phyloP scores from a whole-genome alignment of 208 protist genomes.

The Trichomonas vaginalis region DNA sequence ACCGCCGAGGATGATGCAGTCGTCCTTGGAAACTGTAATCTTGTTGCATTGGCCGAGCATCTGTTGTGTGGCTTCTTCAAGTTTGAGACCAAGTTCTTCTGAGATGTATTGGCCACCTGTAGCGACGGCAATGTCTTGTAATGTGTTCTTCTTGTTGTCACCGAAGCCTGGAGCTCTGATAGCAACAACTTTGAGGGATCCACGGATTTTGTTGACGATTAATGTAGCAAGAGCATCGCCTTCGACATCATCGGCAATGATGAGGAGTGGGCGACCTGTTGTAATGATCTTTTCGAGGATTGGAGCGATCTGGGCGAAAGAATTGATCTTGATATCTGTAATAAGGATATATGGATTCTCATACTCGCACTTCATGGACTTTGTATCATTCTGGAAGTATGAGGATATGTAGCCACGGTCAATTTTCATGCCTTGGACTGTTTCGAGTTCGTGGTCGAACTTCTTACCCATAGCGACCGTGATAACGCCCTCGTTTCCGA shows the following conservation, averaged over 20 bases:
- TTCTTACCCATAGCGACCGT: constrained; percentile 94
- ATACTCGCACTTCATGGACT: constrained; percentile 74
- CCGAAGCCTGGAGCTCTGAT: constrained; percentile 96
- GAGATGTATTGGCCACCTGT: constrained; percentile 73
- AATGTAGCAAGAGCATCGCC: constrained; percentile 79
- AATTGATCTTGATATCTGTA: constrained; percentile 76
- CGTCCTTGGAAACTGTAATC: constrained; percentile 75
- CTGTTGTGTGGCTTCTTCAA: constrained; percentile 38
- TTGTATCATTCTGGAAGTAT: constrained; percentile 93
- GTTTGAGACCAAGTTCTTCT: constrained; percentile 64
- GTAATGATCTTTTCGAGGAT: constrained; percentile 37
- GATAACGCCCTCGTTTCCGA: constrained; percentile 95
- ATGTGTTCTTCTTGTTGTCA: constrained; percentile 82
- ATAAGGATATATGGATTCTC: constrained; percentile 82
- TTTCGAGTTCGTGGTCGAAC: constrained; percentile 79
- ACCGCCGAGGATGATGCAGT: constrained; percentile 86
- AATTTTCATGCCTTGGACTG: constrained; percentile 46
- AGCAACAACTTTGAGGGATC: constrained; percentile 44
- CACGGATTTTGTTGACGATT: constrained; percentile 70
- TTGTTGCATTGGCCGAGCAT: constrained; percentile 49
- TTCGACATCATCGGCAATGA: constrained; percentile 96
- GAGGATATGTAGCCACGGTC: constrained; percentile 82
- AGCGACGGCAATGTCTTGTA: constrained; percentile 92
- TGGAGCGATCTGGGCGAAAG: constrained; percentile 33
- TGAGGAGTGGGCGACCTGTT: constrained; percentile 67